Conservation (phyloP, 2,329 filamentous ascomycete species). For the Alternaria conjuncta region DNA sequence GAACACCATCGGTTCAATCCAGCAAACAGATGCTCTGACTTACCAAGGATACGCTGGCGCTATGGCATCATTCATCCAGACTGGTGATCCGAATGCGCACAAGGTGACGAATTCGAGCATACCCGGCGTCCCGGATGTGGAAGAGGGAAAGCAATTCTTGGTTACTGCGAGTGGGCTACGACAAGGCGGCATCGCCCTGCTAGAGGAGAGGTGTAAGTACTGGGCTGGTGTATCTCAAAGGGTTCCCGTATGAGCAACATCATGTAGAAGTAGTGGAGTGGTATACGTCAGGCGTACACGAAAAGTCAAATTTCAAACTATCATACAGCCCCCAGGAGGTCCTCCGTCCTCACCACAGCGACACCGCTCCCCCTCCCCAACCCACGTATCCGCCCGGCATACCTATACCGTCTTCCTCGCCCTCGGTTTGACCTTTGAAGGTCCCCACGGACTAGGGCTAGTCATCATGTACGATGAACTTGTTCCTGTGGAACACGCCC, state of each 20-base stretch:
- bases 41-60: slow-evolving; percentile 66
- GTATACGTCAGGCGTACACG: neutral
- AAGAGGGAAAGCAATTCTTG: slow-evolving; percentile 58
- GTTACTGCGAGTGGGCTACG: slow-evolving; percentile 56
- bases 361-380: neutral
- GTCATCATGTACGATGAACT: neutral
- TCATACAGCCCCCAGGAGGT: neutral
- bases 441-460: neutral
- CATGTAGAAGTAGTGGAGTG: neutral
- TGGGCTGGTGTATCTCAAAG: slow-evolving; percentile 58
- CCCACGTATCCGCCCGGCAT: neutral
- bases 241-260: slow-evolving; percentile 52
- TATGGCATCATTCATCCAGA: slow-evolving; percentile 66
- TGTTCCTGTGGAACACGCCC: neutral
- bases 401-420: neutral
- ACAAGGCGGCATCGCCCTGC: slow-evolving; percentile 45
- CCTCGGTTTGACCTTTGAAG: neutral
- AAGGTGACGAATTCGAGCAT: slow-evolving; percentile 59
- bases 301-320: neutral
- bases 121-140: slow-evolving; percentile 55
- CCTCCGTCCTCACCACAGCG: neutral
- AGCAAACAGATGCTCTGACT: slow-evolving; percentile 59
- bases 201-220: slow-evolving; percentile 60
- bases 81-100: slow-evolving; percentile 63
- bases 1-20: slow-evolving; percentile 62